Conservation (phyloP, 2,329 filamentous ascomycete genomes). For the Colletotrichum navitas region DNA sequence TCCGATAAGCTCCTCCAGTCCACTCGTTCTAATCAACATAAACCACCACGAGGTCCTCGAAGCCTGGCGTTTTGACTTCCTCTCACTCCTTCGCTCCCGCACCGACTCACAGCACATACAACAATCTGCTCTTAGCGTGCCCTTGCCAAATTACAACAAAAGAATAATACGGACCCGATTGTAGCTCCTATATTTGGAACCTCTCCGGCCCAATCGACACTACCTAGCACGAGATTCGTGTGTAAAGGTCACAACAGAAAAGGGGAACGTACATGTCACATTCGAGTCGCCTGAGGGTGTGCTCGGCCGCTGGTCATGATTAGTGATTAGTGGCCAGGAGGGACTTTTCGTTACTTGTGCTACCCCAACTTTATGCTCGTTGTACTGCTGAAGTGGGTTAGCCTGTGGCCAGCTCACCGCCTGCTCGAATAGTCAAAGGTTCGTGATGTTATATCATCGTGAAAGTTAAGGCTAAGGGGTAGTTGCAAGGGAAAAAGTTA, state of each 20-base stretch:
- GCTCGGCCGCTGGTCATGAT: too few species aligned
- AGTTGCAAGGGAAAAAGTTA: too few species aligned
- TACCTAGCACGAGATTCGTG: constrained; percentile 10
- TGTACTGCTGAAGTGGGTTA: too few species aligned
- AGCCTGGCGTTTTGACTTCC: constrained; percentile 36
- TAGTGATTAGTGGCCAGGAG: too few species aligned
- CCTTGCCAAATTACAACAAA: constrained; percentile 2
- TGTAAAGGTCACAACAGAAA: constrained; percentile 21
- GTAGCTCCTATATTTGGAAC: not conserved
- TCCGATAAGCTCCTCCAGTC: not conserved
- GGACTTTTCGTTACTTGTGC: too few species aligned
- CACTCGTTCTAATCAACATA: constrained; percentile 23
- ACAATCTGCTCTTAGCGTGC: constrained; percentile 11
- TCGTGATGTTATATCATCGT: too few species aligned
- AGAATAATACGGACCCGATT: not conserved
- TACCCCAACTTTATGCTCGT: too few species aligned
- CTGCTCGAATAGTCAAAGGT: too few species aligned
- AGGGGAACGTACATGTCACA: not conserved
- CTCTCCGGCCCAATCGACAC: not conserved
- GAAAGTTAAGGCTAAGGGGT: too few species aligned
- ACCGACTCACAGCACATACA: constrained; percentile 18
- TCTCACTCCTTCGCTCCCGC: constrained; percentile 32
- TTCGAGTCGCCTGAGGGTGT: constrained; percentile 5
- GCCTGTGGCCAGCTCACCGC: too few species aligned
- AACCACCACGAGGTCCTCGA: constrained; percentile 24